Base-by-base conservation (phyloP, 2,329 filamentous ascomycete genomes). In the Arthrinium phaeospermum region DNA sequence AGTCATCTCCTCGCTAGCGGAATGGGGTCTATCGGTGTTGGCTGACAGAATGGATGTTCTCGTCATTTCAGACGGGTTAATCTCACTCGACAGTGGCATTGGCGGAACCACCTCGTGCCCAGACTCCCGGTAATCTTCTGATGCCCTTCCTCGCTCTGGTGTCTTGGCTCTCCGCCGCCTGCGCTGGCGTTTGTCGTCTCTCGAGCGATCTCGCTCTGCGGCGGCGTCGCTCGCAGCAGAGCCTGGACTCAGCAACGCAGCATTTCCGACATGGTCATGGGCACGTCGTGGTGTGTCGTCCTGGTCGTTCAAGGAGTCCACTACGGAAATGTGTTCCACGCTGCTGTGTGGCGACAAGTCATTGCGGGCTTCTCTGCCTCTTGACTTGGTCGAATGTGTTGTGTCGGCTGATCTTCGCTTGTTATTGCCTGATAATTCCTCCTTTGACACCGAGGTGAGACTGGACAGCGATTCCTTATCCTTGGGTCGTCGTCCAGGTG, bases 81-180 rank as follows among this genome's bases (percentile, higher is more conserved):
- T 90, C 71, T 94, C 94, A 82, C 95, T 98, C 82, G 93, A 92
- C 74, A 98, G 87, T 3, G 96, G 96, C 92, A 98, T 94, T 7
- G 94, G 94, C 8, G 95, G 92, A 6, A 83, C 81, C 13, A 93
- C 89, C 68, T 91, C 85, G 70, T 90, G 87, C 73, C 89, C 85
- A 2, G 76, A 78, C 41, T 88, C 85, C 7, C 88, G 88, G 51
- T 87, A 86, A 14, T 87, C 87, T 16, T 89, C 87, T 0, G 80
- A 80, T 73, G 85, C 85, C 68, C 82, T 83, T 13, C 86, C 80
- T 45, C 84, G 86, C 79, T 89, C 81, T 77, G 85, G 80, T 4
- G 84, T 84, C 74, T 90, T 88, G 2, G 86, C 85, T 72, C 88
- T 83, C 67, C 88, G 84, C 10, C 89, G 85, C 72, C 89, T 83